Percentiles rank a stretch among this genome's conserved stretches.
phyloP scores from a whole-genome alignment of 2,329 filamentous ascomycete genomes.

The Corinectria fuckeliana region DNA sequence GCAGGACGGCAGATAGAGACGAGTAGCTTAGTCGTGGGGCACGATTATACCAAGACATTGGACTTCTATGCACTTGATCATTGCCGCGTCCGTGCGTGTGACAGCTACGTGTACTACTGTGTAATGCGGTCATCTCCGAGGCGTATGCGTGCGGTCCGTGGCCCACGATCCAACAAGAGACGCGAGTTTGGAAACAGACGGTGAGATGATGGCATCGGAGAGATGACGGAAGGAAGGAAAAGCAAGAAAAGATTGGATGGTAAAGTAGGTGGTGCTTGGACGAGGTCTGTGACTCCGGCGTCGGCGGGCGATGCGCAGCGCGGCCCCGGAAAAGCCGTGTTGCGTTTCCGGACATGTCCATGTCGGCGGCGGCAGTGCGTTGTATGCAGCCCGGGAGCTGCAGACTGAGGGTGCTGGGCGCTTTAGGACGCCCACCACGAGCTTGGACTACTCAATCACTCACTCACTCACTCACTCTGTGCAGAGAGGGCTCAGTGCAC shows the following conservation, averaged over 20 bases:
- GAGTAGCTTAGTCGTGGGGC: slow-evolving; percentile 24
- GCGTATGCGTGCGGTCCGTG: slow-evolving; percentile 17
- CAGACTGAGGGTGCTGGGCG: not conserved
- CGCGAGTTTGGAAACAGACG: slow-evolving; percentile 1
- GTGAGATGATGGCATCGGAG: not conserved
- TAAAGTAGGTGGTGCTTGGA: slow-evolving; percentile 1
- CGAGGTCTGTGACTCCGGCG: slow-evolving; percentile 4
- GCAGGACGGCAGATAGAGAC: slow-evolving; percentile 10
- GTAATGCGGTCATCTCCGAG: slow-evolving; percentile 27
- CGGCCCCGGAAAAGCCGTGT: slow-evolving; percentile 2
- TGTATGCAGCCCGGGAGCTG: not conserved
- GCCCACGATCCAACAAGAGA: slow-evolving; percentile 4
- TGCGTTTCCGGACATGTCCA: not conserved
- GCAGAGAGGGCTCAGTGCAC: not conserved
- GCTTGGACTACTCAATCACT: slow-evolving; percentile 13
- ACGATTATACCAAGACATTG: slow-evolving; percentile 35
- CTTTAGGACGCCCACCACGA: slow-evolving; percentile 33
- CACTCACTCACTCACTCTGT: not conserved
- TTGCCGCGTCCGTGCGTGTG: slow-evolving; percentile 22
- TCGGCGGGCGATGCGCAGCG: slow-evolving; percentile 9
- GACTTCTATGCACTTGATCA: slow-evolving; percentile 26
- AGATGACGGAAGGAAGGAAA: not conserved
- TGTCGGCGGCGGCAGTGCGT: not conserved
- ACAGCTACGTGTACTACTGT: slow-evolving; percentile 15
- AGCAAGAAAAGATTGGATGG: no score